Evolutionary conservation across 2,329 filamentous ascomycete species (phyloP).

Genomic region (Penicillium sp.): DNA sequence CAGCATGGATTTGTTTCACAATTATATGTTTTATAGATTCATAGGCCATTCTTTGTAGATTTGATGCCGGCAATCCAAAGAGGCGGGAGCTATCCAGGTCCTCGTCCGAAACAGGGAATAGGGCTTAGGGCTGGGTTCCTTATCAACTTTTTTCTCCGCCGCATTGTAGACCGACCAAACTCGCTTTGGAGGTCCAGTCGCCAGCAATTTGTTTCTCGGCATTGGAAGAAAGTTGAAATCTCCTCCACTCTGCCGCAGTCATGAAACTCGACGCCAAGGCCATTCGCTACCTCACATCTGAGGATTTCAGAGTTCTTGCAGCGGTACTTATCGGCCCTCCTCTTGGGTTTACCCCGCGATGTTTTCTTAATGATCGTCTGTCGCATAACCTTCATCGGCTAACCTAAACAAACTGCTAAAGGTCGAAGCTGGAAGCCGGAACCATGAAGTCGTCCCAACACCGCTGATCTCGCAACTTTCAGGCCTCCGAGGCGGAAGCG

Average conservation of each 20-base stretch:
- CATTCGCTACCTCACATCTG: constrained; percentile 82
- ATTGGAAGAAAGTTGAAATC: not conserved
- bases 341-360: constrained; percentile 20
- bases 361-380: constrained; percentile 2
- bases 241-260: constrained; percentile 19
- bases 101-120: constrained; percentile 32
- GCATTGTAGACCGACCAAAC: constrained; percentile 8
- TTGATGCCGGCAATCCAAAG: not conserved
- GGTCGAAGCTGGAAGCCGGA: constrained; percentile 91
- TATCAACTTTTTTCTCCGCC: constrained; percentile 32
- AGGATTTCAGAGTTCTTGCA: constrained; percentile 93
- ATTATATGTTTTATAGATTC: constrained; percentile 7
- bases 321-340: constrained; percentile 59
- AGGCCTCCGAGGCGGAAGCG: constrained; percentile 70
- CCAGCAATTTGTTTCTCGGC: not conserved
- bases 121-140: constrained; percentile 39
- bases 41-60: not conserved
- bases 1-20: constrained; percentile 28
- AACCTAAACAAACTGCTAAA: constrained; percentile 38
- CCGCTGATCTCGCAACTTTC: constrained; percentile 80
- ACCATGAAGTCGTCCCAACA: constrained; percentile 95
- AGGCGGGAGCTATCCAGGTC: constrained; percentile 9
- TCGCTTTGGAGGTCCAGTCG: constrained; percentile 1
- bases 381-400: not conserved
- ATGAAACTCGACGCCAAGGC: constrained; percentile 97